phyloP scores from a whole-genome alignment of 2,329 filamentous ascomycete genomes.

The Nigrospora oryzae region DNA sequence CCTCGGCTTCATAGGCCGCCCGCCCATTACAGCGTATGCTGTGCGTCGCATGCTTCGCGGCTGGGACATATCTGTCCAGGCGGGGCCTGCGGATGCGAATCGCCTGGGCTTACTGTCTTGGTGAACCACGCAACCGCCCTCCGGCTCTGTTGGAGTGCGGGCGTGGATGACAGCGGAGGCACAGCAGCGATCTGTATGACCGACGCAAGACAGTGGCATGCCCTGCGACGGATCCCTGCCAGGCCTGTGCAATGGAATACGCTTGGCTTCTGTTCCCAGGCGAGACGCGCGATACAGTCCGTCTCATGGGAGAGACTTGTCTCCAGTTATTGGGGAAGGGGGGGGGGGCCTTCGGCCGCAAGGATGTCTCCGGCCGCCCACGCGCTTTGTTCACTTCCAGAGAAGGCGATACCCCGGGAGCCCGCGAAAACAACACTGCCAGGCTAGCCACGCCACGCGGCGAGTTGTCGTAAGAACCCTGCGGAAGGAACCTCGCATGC shows the following conservation, averaged over 20 bases:
- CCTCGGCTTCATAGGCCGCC: no score
- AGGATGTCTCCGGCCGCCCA: not conserved
- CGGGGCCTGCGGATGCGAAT: not conserved
- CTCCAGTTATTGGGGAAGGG: not conserved
- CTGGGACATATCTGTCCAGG: no score
- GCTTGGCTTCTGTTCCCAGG: not conserved
- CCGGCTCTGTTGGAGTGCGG: no score
- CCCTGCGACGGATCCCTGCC: not conserved
- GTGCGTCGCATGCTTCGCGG: no score
- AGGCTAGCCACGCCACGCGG: no score
- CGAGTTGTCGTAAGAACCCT: no score
- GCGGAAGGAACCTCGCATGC: no score
- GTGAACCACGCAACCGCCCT: no score
- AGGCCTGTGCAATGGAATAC: not conserved
- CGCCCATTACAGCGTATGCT: no score
- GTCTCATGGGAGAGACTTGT: not conserved
- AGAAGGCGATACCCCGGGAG: no score
- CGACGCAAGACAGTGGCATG: not conserved
- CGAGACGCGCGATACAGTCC: not conserved
- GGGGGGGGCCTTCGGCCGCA: conserved; percentile 2
- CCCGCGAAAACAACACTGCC: no score
- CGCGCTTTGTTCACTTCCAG: no score
- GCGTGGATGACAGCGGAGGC: not conserved
- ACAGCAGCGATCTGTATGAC: not conserved
- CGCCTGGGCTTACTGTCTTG: not conserved